Conservation (phyloP, 2,329 filamentous ascomycete genomes). For the Arthrobotrys megalospora region DNA sequence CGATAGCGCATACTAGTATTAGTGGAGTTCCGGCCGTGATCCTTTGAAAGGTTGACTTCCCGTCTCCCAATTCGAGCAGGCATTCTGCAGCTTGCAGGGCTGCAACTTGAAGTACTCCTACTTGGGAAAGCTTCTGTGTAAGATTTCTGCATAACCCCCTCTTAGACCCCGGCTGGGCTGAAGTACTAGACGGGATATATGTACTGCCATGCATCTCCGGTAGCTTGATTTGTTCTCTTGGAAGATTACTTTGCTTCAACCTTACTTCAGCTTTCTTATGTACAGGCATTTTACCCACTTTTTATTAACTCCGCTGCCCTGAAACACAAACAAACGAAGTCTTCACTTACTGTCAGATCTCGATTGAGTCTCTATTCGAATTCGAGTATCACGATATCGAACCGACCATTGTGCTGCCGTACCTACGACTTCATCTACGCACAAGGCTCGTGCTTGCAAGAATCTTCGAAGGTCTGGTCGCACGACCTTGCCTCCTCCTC, state of each 20-base stretch:
- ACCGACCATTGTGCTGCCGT: background rate
- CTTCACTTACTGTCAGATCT: background rate
- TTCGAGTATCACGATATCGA: background rate
- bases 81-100: conserved; percentile 29
- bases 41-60: conserved; percentile 27
- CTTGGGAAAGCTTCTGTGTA: background rate
- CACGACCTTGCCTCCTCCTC: conserved; percentile 1
- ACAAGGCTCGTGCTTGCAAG: background rate
- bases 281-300: conserved; percentile 1
- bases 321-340: background rate
- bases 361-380: background rate
- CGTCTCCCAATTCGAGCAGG: conserved; percentile 20
- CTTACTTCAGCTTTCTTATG: background rate
- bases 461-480: background rate
- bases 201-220: conserved; percentile 8
- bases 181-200: conserved; percentile 11
- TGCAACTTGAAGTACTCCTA: conserved; percentile 2
- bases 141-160: conserved; percentile 45
- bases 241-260: conserved; percentile 25
- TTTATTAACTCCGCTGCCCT: conserved; percentile 8
- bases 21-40: conserved; percentile 41
- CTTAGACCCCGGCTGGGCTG: conserved; percentile 28
- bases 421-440: background rate
- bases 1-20: conserved; percentile 31
- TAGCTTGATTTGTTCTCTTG: conserved; percentile 10